Percentiles rank a stretch among this genome's conserved stretches.
Conservation (phyloP, 2,329 filamentous ascomycete species). For the Lecanicillium sp. region DNA sequence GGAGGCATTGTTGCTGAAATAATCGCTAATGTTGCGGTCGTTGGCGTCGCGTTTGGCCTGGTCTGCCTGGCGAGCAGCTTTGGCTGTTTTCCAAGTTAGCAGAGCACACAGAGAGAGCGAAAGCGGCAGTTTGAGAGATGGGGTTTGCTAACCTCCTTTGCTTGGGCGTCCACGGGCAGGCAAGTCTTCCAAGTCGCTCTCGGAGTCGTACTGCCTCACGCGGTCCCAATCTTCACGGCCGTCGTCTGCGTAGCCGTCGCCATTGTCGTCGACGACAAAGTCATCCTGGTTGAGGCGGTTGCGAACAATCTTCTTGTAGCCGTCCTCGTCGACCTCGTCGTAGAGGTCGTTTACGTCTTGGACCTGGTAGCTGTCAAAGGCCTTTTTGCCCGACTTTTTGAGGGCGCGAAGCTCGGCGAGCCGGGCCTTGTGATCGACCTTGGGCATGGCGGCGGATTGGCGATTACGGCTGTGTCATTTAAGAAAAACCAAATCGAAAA, state of each 20-base stretch:
- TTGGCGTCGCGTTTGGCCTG: conserved; percentile 78
- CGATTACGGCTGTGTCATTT: neutral
- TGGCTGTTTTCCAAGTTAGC: conserved; percentile 44
- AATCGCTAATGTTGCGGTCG: conserved; percentile 88
- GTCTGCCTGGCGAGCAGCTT: conserved; percentile 82
- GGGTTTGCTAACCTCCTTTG: conserved; percentile 37
- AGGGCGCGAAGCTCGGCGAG: conserved; percentile 77
- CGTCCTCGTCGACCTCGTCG: conserved; percentile 93
- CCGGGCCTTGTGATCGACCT: conserved; percentile 36
- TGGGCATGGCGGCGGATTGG: conserved; percentile 25
- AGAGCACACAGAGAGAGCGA: too few relatives aligned
- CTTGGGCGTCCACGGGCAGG: conserved; percentile 37
- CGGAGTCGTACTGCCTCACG: conserved; percentile 59
- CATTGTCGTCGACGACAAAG: conserved; percentile 98
- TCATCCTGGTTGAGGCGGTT: conserved; percentile 87
- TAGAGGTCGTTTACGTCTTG: conserved; percentile 80
- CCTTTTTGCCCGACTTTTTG: conserved; percentile 84
- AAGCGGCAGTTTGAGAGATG: neutral
- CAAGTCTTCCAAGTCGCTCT: conserved; percentile 51
- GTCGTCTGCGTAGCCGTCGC: conserved; percentile 93
- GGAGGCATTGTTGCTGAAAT: conserved; percentile 66
- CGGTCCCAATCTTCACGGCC: conserved; percentile 92
- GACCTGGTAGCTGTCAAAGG: conserved; percentile 78
- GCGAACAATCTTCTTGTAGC: conserved; percentile 93
- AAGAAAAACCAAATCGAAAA: neutral